phyloP scores from a whole-genome alignment of 2,329 filamentous ascomycete genomes.

The Neofusicoccum parvum region DNA sequence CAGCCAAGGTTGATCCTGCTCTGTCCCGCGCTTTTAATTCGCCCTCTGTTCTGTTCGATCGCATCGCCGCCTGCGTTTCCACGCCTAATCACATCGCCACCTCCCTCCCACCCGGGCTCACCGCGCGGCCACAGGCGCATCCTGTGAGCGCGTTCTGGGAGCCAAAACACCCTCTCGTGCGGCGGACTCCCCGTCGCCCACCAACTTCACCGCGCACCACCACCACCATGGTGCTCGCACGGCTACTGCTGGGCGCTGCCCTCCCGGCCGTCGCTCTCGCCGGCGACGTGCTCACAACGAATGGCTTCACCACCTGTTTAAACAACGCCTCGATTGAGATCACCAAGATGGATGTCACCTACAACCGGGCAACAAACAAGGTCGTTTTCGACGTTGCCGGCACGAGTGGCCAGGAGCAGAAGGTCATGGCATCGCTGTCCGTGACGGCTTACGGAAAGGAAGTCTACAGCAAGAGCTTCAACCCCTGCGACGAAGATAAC shows the following conservation, averaged over 20 bases:
- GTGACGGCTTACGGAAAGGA: conserved; percentile 83
- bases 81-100: not conserved
- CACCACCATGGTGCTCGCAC: conserved; percentile 41
- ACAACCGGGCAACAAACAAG: conserved; percentile 72
- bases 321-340: conserved; percentile 65
- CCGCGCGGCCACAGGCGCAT: conserved; percentile 16
- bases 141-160: conserved; percentile 15
- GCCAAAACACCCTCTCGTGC: conserved; percentile 4
- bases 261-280: conserved; percentile 57
- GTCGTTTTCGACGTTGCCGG: conserved; percentile 84
- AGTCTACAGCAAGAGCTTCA: conserved; percentile 78
- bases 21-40: conserved; percentile 9
- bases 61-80: not conserved
- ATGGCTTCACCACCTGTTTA: conserved; percentile 75
- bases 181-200: conserved; percentile 19
- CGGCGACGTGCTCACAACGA: conserved; percentile 74
- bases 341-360: conserved; percentile 73
- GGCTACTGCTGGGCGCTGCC: conserved; percentile 39
- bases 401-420: conserved; percentile 70
- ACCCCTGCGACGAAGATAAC: conserved; percentile 73
- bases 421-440: conserved; percentile 74
- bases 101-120: not conserved
- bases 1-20: conserved; percentile 19
- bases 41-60: conserved; percentile 9
- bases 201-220: not conserved